Evolutionary conservation across 176 grass and related monocot genomes (phyloP), one percentile per base, ranked within the genome.

Genomic region (Pharus latifolius): DNA sequence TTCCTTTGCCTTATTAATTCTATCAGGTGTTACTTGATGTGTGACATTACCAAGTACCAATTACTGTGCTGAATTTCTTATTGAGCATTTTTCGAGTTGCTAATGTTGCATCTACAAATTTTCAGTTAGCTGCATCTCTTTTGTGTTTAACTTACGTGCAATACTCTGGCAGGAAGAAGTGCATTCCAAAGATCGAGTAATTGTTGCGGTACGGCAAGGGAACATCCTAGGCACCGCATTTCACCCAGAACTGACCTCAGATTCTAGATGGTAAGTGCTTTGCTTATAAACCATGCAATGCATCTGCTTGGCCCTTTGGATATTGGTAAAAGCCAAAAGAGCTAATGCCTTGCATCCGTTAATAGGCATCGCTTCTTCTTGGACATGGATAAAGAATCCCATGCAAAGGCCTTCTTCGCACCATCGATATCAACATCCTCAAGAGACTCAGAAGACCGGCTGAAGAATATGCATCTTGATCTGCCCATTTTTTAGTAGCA

Each of bases 191-290:
- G 90, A 99, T 19, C 62, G 76, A 1, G 90, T 99, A 31, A 88
- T 94, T 65, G 95, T 94, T 57, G 95, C 95, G 45, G 87, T 99
- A 47, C 76, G 85, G 49, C 95, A 99, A 79, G 68, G 87, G 62
- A 88, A 91, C 69, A 83, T 99, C 60, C 90, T 99, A 0, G 95
- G 78, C 23, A 99, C 95, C 15, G 90, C 89, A 41, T 98, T 98
- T 63, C 94, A 98, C 49, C 89, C 94, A 67, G 94, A 98, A 58
- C 75, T 98, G 58, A 98, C 94, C 57, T 93, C 89, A 37, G 94
- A 98, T 24, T 88, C 80, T 22, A 86, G 94, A 87, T 98, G 94
- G 94, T 98, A 63, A 88, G 56, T 7, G 0, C 17, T 59, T 35
- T 70, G 3, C 19, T 24, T 43, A 2, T 10, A 22, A 26, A 33